Percentiles rank a stretch among this genome's conserved stretches.
Evolutionary conservation across 371 early-diverging fungal species (phyloP).

Genomic region (Mucor indicus): DNA sequence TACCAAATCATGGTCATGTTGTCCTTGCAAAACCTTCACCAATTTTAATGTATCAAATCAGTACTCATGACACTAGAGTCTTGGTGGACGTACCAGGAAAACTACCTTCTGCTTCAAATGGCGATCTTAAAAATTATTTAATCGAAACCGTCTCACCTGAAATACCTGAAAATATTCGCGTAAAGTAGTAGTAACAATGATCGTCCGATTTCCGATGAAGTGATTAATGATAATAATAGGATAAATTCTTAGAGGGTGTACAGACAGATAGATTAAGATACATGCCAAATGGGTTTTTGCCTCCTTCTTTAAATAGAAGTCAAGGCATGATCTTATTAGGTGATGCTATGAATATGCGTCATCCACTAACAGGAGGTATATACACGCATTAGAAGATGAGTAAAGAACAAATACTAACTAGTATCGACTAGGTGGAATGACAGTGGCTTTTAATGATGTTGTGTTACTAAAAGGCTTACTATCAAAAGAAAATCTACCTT

Average conservation of each 20-base stretch:
- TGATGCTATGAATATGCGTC: constrained; percentile 93
- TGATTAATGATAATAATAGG: constrained; percentile 22
- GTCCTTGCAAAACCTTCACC: constrained; percentile 81
- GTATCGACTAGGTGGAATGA: constrained; percentile 79
- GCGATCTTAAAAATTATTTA: constrained; percentile 61
- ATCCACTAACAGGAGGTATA: constrained; percentile 79
- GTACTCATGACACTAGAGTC: constrained; percentile 81
- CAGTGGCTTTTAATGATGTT: constrained; percentile 88
- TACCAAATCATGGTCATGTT: constrained; percentile 87
- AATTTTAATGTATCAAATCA: constrained; percentile 87
- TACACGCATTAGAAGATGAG: neutral
- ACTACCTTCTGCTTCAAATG: constrained; percentile 62
- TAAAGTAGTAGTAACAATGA: constrained; percentile 18
- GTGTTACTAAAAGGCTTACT: constrained; percentile 62
- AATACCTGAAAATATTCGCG: constrained; percentile 61
- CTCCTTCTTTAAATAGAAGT: constrained; percentile 60
- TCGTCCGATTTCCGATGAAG: neutral
- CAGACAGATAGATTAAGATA: constrained; percentile 74
- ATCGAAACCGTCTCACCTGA: constrained; percentile 53
- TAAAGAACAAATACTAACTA: neutral
- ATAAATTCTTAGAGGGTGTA: constrained; percentile 66
- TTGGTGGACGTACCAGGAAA: constrained; percentile 88
- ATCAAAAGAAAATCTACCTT: constrained; percentile 39
- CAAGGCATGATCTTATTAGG: constrained; percentile 82
- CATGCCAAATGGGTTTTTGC: constrained; percentile 91